Evolutionary conservation across 331 rosid genomes (phyloP), one percentile per base, ranked within the genome.

Genomic region (Ulmus americana): DNA sequence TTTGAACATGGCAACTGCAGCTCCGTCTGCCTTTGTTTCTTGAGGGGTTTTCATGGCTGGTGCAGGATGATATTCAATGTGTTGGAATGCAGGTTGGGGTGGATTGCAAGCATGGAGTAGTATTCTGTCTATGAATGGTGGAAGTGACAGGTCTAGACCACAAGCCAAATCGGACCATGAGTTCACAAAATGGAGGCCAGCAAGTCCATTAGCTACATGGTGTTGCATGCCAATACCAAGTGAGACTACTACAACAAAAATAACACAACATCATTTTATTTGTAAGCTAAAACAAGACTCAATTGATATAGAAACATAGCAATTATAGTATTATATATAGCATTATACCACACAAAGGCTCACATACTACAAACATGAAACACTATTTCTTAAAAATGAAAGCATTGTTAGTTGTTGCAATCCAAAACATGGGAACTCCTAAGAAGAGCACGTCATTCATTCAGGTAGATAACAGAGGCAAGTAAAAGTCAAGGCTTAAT

Each of bases 221-320:
- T 91, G 97, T 54, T 91, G 90, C 96, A 88, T 88, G 1, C 96
- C 97, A 16, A 91, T 95, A 35, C 97, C 96, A 12, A 91, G 84
- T 5, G 96, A 91, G 0, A 79, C 95, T 8, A 83, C 97, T 91
- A 60, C 64, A 64, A 28, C 35, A 28, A 3, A 28, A 28, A 28
- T 28, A 28, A 28, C 3, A 28, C 35, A 28, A 28, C 4, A 28
- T 28, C 1, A 28, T 28, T 28, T 28, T 28, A 28, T 28, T 28
- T 28, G 35, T 28, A 28, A 28, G 35, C 35, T 28, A 28, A 28
- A 28, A 28, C 35, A 28, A 28, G 35, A 28, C 35, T 28, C 35
- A 28, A 28, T 2, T 28, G 35, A 28, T 3, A 28, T 28, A 28
- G 35, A 28, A 28, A 28, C 35, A 2, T 3, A 28, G 35, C 4